phyloP scores from a whole-genome alignment of 345 rosid species.

The Mangifera indica region DNA sequence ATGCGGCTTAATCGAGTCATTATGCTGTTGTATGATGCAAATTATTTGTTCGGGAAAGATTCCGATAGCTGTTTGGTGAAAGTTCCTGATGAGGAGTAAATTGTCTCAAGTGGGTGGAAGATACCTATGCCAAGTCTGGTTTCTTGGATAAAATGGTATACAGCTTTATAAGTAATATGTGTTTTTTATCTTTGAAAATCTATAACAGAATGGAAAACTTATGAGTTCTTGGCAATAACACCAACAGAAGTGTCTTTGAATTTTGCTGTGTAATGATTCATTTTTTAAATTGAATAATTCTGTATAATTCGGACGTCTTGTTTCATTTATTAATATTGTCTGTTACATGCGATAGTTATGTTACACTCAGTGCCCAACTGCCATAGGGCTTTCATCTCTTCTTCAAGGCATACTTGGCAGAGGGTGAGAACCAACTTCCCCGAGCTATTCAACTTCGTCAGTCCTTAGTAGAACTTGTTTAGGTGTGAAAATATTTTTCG shows the following conservation, averaged over 20 bases:
- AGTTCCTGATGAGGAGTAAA: not conserved
- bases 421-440: no score
- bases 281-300: no score
- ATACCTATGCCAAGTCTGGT: not conserved
- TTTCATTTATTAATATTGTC: no score
- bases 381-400: no score
- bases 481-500: no score
- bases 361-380: no score
- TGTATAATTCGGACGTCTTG: no score
- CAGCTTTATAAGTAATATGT: not conserved
- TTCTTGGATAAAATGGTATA: not conserved
- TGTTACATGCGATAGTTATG: no score
- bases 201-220: not conserved
- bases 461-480: no score
- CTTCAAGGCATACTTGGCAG: no score
- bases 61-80: not conserved
- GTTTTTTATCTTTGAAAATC: not conserved
- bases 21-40: not conserved
- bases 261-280: not conserved
- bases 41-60: not conserved
- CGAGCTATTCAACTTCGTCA: no score
- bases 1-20: not conserved
- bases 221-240: not conserved
- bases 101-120: not conserved
- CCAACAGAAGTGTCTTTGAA: not conserved